These are phyloP conservation scores for Trametes gibbosa DNA, from an alignment of 768 basidiomycete genomes.

Conservation along the genomic window DNA sequence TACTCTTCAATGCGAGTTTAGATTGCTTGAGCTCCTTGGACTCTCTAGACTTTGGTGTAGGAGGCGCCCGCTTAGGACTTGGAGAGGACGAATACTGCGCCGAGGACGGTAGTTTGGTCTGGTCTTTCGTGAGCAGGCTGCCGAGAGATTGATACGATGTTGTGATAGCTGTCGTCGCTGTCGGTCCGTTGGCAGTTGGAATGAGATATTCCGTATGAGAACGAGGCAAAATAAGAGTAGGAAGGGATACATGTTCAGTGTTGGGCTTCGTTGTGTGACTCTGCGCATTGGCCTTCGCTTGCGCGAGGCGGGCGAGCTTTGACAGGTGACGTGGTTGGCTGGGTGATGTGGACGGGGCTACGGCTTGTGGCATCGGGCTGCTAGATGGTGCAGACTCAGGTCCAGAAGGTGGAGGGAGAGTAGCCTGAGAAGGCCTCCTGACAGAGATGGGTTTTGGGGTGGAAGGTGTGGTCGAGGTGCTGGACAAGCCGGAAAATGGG, in stretches of 20 bases:
- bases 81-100: conserved; percentile 19
- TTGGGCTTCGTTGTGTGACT: conserved; percentile 28
- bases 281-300: conserved; percentile 45
- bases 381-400: not conserved
- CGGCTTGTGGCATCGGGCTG: not conserved
- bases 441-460: not conserved
- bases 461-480: conserved; percentile 2
- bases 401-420: not conserved
- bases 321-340: conserved; percentile 42
- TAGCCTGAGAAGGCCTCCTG: not conserved
- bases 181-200: conserved; percentile 77
- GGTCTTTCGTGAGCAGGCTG: conserved; percentile 43
- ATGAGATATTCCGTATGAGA: conserved; percentile 67
- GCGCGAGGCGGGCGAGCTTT: conserved; percentile 73
- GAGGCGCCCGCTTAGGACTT: not conserved
- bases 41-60: conserved; percentile 14
- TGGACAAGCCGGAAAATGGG: conserved; percentile 1
- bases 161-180: conserved; percentile 83
- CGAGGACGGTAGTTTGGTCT: conserved; percentile 25
- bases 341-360: not conserved
- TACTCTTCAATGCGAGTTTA: conserved; percentile 76
- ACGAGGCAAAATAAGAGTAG: conserved; percentile 37
- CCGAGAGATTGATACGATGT: conserved; percentile 74
- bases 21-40: conserved; percentile 46
- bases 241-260: conserved; percentile 19